Percentiles rank a stretch among this genome's conserved stretches.
Conservation (phyloP, 805 yeast species). For the Candida methanosorbosa region DNA sequence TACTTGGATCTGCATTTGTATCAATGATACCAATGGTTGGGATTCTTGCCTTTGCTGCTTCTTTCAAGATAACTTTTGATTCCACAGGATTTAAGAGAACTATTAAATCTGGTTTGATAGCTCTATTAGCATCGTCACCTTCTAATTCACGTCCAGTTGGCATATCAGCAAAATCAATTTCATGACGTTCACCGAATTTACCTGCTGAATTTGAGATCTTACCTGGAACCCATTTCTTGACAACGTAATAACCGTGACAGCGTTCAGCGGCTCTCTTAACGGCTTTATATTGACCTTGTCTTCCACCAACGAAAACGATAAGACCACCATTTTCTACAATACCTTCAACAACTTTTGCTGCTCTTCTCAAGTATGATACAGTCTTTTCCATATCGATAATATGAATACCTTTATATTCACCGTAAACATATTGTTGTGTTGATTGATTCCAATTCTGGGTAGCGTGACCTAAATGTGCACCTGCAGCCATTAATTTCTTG, state of each 20-base stretch:
- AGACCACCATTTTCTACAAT: conserved; percentile 81
- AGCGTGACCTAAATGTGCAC: conserved; percentile 94
- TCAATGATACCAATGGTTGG: conserved; percentile 94
- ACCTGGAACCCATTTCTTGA: conserved; percentile 91
- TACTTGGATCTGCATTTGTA: conserved; percentile 85
- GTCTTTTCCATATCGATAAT: conserved; percentile 88
- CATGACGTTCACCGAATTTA: conserved; percentile 51
- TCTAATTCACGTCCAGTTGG: conserved; percentile 54
- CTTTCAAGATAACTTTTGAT: conserved; percentile 69
- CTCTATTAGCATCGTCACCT: conserved; percentile 37
- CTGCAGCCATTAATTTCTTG: conserved; percentile 75
- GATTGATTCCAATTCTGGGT: conserved; percentile 67
- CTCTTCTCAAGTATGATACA: conserved; percentile 62
- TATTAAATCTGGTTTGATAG: conserved; percentile 83
- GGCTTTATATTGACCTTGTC: conserved; percentile 65
- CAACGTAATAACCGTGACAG: conserved; percentile 71
- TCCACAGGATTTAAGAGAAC: conserved; percentile 84
- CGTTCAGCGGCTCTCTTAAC: conserved; percentile 75
- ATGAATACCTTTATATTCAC: conserved; percentile 85
- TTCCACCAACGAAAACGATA: conserved; percentile 72
- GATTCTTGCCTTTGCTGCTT: conserved; percentile 72
- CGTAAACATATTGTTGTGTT: conserved; percentile 81
- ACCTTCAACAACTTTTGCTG: conserved; percentile 77
- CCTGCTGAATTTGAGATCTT: conserved; percentile 77
- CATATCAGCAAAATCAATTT: conserved; percentile 66